Evolutionary conservation across 352 stramenopile genomes (phyloP).

Genomic region (Globisporangium cystogenes): DNA sequence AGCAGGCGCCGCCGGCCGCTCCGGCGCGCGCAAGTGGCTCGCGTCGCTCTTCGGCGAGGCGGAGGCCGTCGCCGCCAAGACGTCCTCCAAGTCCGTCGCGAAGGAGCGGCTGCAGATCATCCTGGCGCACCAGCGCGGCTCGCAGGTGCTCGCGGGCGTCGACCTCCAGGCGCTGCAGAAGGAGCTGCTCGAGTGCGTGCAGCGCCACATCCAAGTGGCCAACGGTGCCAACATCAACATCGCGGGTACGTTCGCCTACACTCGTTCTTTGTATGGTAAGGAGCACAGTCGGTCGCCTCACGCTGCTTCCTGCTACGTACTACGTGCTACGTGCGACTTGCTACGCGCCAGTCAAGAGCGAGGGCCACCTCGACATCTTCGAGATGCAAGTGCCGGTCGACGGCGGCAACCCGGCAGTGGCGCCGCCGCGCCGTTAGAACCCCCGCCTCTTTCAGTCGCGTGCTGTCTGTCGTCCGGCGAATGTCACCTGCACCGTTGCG

Average conservation of each 20-base stretch:
- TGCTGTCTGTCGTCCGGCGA: not conserved
- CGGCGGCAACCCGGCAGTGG: conserved; percentile 21
- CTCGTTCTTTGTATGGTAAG: too few species aligned
- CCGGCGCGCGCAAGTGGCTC: conserved; percentile 78
- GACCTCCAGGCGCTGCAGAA: conserved; percentile 72
- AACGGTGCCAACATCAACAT: conserved; percentile 89
- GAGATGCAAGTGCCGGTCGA: conserved; percentile 89
- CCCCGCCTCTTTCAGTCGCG: not conserved
- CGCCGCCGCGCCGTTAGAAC: not conserved
- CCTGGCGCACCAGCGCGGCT: conserved; percentile 80
- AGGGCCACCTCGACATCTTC: conserved; percentile 86
- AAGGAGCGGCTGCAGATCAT: conserved; percentile 90
- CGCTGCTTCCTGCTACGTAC: not conserved
- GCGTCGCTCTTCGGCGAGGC: conserved; percentile 65
- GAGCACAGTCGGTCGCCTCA: too few species aligned
- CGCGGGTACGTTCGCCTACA: conserved; percentile 32
- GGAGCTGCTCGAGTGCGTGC: conserved; percentile 82
- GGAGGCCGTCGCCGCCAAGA: conserved; percentile 15
- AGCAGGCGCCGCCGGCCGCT: conserved; percentile 30
- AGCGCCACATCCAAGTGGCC: conserved; percentile 83
- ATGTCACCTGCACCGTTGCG: too few species aligned
- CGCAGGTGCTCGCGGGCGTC: conserved; percentile 77
- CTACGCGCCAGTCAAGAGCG: conserved; percentile 64
- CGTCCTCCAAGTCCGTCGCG: conserved; percentile 68
- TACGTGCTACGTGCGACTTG: too few species aligned